Evolutionary conservation across 2,329 filamentous ascomycete genomes (phyloP).

Genomic region (Bipolaris sorokiniana): DNA sequence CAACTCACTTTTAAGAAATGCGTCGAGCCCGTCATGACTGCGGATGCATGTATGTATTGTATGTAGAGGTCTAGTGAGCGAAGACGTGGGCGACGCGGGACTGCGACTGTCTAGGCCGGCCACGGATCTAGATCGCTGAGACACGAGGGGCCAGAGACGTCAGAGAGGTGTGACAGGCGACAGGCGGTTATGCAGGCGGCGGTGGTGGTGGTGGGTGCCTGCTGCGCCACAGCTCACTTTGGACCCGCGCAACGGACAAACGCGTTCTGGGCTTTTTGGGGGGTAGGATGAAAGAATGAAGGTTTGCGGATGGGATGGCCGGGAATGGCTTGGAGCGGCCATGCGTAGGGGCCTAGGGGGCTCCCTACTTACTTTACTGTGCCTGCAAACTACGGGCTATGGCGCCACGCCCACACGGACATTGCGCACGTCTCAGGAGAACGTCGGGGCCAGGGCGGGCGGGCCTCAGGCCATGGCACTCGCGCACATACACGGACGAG

Average conservation of each 20-base stretch:
- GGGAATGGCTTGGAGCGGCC: neutral
- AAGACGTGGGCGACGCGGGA: no score
- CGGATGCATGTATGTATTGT: constrained; percentile 15
- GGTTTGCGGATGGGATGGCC: neutral
- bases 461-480: constrained; percentile 1
- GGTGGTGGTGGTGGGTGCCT: neutral
- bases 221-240: constrained; percentile 6
- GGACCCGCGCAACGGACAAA: neutral
- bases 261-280: neutral
- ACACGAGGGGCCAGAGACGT: constrained; percentile 2
- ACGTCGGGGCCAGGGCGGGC: constrained; percentile 23
- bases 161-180: constrained; percentile 3
- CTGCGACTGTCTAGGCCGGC: neutral
- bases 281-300: neutral
- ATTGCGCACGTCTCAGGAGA: constrained; percentile 38
- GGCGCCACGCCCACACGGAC: constrained; percentile 22
- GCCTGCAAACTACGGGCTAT: neutral
- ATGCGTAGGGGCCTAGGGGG: neutral
- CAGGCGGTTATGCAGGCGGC: neutral
- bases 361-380: no score
- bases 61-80: no score
- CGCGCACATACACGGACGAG: constrained; percentile 11
- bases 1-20: constrained; percentile 45
- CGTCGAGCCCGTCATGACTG: constrained; percentile 41
- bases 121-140: constrained; percentile 7